phyloP scores from a whole-genome alignment of 1,139 yeast species.

The Taphrina pruni region DNA sequence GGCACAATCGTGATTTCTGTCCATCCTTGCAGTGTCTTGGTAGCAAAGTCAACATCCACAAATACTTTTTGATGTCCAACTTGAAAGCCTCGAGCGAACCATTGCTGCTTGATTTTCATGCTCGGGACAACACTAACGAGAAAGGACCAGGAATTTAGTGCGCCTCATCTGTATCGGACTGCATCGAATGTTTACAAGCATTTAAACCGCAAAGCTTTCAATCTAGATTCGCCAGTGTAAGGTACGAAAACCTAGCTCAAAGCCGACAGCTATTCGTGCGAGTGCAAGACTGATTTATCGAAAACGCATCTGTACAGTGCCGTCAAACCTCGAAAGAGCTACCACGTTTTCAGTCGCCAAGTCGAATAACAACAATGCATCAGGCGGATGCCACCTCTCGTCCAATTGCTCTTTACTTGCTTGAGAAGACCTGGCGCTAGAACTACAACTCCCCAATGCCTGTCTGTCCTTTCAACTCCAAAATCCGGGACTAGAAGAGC shows the following conservation, averaged over 20 bases:
- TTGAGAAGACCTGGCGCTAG: no score
- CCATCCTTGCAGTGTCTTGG: conserved; percentile 58
- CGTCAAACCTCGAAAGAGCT: neutral
- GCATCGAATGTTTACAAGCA: no score
- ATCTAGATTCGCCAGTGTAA: no score
- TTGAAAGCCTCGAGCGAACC: conserved; percentile 38
- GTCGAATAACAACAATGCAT: no score
- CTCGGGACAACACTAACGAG: neutral
- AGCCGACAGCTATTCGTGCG: neutral
- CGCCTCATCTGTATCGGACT: no score
- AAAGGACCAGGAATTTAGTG: no score
- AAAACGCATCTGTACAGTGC: neutral
- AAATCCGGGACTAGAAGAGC: neutral
- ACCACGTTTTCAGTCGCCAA: neutral
- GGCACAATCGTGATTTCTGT: conserved; percentile 86
- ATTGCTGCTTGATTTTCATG: conserved; percentile 36
- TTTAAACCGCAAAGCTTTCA: no score
- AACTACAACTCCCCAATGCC: no score
- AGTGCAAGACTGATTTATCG: no score
- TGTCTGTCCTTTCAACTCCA: neutral
- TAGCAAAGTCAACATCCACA: conserved; percentile 34
- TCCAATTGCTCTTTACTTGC: no score
- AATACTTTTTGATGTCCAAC: conserved; percentile 37
- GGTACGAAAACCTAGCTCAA: neutral
- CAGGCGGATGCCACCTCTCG: no score